Evolutionary conservation across 1,139 yeast species (phyloP).

Genomic region (Pichia sp.): DNA sequence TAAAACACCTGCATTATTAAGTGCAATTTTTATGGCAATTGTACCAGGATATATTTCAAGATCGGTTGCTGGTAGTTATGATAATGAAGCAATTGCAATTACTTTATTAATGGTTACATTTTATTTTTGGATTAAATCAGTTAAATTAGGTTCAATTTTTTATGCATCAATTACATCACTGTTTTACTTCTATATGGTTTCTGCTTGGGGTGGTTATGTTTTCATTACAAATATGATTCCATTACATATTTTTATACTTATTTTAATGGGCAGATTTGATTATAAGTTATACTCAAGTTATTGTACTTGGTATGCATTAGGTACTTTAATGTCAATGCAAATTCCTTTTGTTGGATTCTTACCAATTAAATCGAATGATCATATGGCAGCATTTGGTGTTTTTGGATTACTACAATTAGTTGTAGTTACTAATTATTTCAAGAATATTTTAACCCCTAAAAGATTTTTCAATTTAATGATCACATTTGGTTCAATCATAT

Average conservation of each 20-base stretch:
- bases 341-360: slow-evolving; percentile 97
- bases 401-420: slow-evolving; percentile 92
- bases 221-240: slow-evolving; percentile 98
- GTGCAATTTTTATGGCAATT: slow-evolving; percentile 94
- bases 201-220: slow-evolving; percentile 99
- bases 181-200: slow-evolving; percentile 95
- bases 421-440: slow-evolving; percentile 78
- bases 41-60: slow-evolving; percentile 98
- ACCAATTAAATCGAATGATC: slow-evolving; percentile 96
- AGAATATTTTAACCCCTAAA: slow-evolving; percentile 61
- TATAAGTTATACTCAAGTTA: slow-evolving; percentile 82
- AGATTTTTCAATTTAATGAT: slow-evolving; percentile 71
- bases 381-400: slow-evolving; percentile 97
- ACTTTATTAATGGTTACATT: slow-evolving; percentile 93
- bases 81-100: slow-evolving; percentile 98
- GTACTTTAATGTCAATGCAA: slow-evolving; percentile 97
- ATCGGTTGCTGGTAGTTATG: slow-evolving; percentile 98
- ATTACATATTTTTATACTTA: slow-evolving; percentile 82
- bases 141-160: slow-evolving; percentile 83
- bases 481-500: slow-evolving; percentile 45
- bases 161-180: slow-evolving; percentile 82
- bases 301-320: slow-evolving; percentile 94
- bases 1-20: slow-evolving; percentile 74
- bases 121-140: slow-evolving; percentile 90
- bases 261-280: slow-evolving; percentile 91